Conservation (phyloP, 192 early-diverging fungal genomes). For the Mortierella alpina region DNA sequence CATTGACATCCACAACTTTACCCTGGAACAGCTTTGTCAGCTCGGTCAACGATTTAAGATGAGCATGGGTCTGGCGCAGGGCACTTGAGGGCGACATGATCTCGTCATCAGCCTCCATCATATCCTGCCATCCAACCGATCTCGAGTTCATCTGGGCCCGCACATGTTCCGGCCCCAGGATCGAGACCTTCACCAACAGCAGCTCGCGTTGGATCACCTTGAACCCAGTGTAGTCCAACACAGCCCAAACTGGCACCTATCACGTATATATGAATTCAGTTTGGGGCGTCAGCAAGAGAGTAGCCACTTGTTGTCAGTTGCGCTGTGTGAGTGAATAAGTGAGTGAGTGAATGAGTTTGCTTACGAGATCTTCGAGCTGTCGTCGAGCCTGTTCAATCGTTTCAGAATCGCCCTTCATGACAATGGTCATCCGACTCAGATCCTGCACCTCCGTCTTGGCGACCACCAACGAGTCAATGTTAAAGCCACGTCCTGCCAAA, state of each 20-base stretch:
- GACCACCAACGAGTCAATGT: conserved; percentile 97
- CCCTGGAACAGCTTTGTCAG: conserved; percentile 87
- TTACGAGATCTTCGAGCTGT: conserved; percentile 95
- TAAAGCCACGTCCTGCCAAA: conserved; percentile 94
- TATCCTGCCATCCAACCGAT: background rate
- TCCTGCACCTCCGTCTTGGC: conserved; percentile 94
- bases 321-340: background rate
- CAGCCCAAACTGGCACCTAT: conserved; percentile 92
- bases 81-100: conserved; percentile 52
- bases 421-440: conserved; percentile 94
- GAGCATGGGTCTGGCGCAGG: conserved; percentile 61
- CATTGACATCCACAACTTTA: conserved; percentile 85
- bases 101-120: conserved; percentile 6
- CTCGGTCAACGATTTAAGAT: conserved; percentile 82
- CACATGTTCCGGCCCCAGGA: conserved; percentile 72
- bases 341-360: background rate
- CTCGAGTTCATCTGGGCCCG: conserved; percentile 59
- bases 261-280: background rate
- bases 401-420: conserved; percentile 83
- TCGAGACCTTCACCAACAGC: conserved; percentile 92
- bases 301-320: background rate
- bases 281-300: background rate
- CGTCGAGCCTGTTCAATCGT: conserved; percentile 91
- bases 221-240: conserved; percentile 93
- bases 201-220: conserved; percentile 92